Conservation (phyloP, 2,329 filamentous ascomycete genomes). For the Dactylonectria estremocensis region DNA sequence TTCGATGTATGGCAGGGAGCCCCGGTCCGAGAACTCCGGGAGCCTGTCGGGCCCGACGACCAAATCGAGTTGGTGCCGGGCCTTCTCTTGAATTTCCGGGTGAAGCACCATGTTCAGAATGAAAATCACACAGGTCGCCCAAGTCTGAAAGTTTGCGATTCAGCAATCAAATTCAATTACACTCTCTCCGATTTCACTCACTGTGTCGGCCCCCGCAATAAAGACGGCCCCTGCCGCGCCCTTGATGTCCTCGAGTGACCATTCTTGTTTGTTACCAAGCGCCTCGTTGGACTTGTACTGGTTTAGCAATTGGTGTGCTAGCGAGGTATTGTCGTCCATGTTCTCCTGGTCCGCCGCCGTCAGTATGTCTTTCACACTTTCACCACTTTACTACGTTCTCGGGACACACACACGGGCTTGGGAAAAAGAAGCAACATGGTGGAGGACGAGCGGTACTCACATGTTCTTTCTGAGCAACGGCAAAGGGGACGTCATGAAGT, state of each 20-base stretch:
- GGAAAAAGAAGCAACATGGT: not conserved
- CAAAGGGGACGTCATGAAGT: conserved; percentile 53
- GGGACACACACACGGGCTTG: not conserved
- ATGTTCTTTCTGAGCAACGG: conserved; percentile 45
- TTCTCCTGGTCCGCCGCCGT: conserved; percentile 35
- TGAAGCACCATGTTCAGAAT: conserved; percentile 61
- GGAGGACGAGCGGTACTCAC: conserved; percentile 39
- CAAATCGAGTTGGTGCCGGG: conserved; percentile 61
- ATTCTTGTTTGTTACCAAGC: conserved; percentile 35
- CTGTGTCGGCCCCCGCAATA: conserved; percentile 64
- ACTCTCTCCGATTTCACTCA: conserved; percentile 34
- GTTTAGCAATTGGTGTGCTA: conserved; percentile 47
- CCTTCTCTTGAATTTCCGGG: conserved; percentile 63
- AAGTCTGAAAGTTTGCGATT: conserved; percentile 39
- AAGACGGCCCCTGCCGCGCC: conserved; percentile 65
- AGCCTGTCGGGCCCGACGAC: conserved; percentile 59
- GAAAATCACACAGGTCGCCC: conserved; percentile 54
- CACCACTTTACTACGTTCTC: conserved; percentile 7
- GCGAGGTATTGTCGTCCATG: conserved; percentile 38
- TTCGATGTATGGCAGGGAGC: conserved; percentile 60
- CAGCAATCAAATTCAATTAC: conserved; percentile 43
- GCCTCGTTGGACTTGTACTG: conserved; percentile 35
- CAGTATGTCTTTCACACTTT: conserved; percentile 18
- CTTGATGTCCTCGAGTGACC: conserved; percentile 62
- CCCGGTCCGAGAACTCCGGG: conserved; percentile 62